Conservation (phyloP, 257 asterid genomes). For the Lycium ferocissimum region DNA sequence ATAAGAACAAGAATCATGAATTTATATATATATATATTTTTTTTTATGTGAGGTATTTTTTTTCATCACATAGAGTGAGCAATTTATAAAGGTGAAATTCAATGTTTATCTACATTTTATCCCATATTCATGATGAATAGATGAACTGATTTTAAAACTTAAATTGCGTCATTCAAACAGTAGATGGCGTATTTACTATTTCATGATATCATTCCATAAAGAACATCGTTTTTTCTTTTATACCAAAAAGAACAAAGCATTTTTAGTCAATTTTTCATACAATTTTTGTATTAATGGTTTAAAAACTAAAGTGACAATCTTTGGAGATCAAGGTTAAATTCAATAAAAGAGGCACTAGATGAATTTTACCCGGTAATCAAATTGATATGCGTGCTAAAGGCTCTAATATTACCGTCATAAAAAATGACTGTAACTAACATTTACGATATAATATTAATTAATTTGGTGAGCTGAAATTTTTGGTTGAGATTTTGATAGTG, state of each 20-base stretch:
- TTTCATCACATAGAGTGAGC: neutral
- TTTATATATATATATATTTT: neutral
- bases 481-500: constrained; percentile 3
- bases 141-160: neutral
- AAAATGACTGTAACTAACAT: neutral
- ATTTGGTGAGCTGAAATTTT: neutral
- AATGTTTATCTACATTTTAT: neutral
- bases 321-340: neutral
- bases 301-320: neutral
- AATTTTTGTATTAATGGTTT: too few relatives aligned
- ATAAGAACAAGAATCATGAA: neutral
- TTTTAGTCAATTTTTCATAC: too few relatives aligned
- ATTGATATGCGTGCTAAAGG: neutral
- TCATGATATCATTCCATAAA: neutral
- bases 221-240: too few relatives aligned
- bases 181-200: neutral
- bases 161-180: neutral
- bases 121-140: neutral
- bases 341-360: neutral
- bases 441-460: neutral
- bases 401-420: neutral
- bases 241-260: too few relatives aligned
- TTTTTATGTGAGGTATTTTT: neutral
- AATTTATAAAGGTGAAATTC: neutral
- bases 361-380: neutral